Base-by-base conservation (phyloP, 2,329 filamentous ascomycete genomes). In the Aspergillus proliferans region DNA sequence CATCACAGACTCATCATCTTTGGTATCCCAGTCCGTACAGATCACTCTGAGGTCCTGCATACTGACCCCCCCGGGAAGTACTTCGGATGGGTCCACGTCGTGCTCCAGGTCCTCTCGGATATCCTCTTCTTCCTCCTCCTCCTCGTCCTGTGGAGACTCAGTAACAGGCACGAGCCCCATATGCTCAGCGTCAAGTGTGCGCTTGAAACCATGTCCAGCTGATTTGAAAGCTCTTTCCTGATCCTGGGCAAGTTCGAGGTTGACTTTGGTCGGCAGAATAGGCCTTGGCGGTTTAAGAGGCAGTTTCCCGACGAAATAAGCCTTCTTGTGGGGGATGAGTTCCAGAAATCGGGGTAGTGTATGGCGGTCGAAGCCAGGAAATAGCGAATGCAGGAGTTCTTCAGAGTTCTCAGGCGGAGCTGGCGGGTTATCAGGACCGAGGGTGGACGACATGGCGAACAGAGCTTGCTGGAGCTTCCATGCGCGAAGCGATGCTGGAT, bases 191-290 rank as follows among this genome's bases (percentile, higher is more conserved):
- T 76, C 73, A 6, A 73, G 68, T 9, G 70, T 67, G 24, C 72
- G 69, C 56, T 80, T 78, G 36, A 75, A 72, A 1, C 79, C 76
- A 22, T 82, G 78, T 0, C 84, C 84, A 0, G 82, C 78, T n/a
- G 92, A 81, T 48, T 84, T 83, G 66, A 97, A 98, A 22, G 80
- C 77, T 58, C 90, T 89, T 67, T 95, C 88, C 57, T 95, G 87
- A 59, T 97, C 93, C 43, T 82, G 79, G 2, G 88, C 86, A 30
- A 97, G 75, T 52, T 98, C 93, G 12, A 98, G 77, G 52, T 83
- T 90, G 49, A 95, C 78, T 69, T 98, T 98, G 18, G 86, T 91
- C 0, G 90, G 89, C 4, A 90, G 80, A 3, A 97, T 77, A 14
- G 88, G 78, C 68, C 91, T 93, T 0, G 90, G 88, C 38, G 84